Conservation (phyloP, 106 monocot genomes). For the Cymbidium sinense region DNA sequence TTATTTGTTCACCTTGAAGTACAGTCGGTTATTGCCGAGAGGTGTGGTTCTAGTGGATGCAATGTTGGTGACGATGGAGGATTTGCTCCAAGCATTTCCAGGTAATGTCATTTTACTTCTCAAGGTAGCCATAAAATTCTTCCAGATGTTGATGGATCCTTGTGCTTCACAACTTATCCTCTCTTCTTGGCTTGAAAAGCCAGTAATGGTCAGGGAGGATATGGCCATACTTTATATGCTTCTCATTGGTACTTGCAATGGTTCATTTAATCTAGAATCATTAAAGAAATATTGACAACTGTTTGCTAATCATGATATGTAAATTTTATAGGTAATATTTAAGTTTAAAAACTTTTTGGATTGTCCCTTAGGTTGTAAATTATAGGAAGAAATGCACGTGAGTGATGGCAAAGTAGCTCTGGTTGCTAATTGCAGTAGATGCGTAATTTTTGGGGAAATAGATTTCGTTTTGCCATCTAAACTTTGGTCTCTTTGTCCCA, state of each 20-base stretch:
- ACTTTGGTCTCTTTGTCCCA: not conserved
- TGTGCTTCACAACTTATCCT: not conserved
- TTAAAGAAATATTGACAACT: not conserved
- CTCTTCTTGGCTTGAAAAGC: not conserved
- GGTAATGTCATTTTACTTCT: constrained; percentile 22
- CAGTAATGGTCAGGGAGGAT: not conserved
- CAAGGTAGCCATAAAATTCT: not conserved
- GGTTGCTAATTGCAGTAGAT: not conserved
- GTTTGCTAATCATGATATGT: not conserved
- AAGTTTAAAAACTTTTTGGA: not conserved
- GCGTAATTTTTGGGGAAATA: not conserved
- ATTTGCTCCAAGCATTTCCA: constrained; percentile 79
- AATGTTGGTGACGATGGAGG: constrained; percentile 91
- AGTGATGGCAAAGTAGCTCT: not conserved
- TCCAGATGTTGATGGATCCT: not conserved
- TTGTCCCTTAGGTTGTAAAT: not conserved
- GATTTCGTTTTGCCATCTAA: not conserved
- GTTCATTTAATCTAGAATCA: not conserved
- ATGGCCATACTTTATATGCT: not conserved
- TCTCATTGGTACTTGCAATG: not conserved
- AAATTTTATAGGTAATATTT: not conserved
- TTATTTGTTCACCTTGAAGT: not conserved
- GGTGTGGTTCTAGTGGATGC: constrained; percentile 61
- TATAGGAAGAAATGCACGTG: not conserved
- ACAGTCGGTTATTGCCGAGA: constrained; percentile 66